phyloP scores from a whole-genome alignment of 192 early-diverging fungal species.

The Backusella tarrabulga region DNA sequence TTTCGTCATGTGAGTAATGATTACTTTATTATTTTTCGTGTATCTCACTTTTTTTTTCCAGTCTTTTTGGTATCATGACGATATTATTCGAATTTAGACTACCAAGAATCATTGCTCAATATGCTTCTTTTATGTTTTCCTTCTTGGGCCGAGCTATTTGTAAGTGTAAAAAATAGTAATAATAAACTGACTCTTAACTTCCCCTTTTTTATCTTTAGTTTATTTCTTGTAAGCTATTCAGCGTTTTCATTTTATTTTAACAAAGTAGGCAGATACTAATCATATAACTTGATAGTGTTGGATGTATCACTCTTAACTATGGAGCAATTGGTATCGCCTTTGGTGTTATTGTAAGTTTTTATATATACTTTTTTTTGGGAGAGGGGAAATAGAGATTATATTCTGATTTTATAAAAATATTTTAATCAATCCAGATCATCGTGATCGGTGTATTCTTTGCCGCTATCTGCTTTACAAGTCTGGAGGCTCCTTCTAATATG shows the following conservation, averaged over 20 bases:
- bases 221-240: slow-evolving; percentile 19
- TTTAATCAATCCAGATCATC: slow-evolving; percentile 15
- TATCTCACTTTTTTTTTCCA: not conserved
- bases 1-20: slow-evolving; percentile 6
- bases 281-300: slow-evolving; percentile 16
- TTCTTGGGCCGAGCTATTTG: slow-evolving; percentile 39
- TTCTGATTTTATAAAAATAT: not conserved
- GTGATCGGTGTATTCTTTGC: slow-evolving; percentile 20
- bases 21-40: not conserved
- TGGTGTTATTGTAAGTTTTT: slow-evolving; percentile 36
- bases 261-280: not conserved
- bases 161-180: slow-evolving; percentile 14
- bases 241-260: not conserved
- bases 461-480: slow-evolving; percentile 14
- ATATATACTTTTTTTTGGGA: not conserved
- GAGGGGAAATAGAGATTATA: too few relatives aligned
- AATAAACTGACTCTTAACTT: not conserved
- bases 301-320: slow-evolving; percentile 31
- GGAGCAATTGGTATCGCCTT: slow-evolving; percentile 22
- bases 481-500: slow-evolving; percentile 33
- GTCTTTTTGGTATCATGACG: slow-evolving; percentile 33
- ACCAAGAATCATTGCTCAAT: slow-evolving; percentile 18
- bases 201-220: slow-evolving; percentile 1
- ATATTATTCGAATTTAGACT: slow-evolving; percentile 33
- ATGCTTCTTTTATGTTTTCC: slow-evolving; percentile 40